Conservation (phyloP, 306 rosid genomes). For the Oxytropis ochrocephala region DNA sequence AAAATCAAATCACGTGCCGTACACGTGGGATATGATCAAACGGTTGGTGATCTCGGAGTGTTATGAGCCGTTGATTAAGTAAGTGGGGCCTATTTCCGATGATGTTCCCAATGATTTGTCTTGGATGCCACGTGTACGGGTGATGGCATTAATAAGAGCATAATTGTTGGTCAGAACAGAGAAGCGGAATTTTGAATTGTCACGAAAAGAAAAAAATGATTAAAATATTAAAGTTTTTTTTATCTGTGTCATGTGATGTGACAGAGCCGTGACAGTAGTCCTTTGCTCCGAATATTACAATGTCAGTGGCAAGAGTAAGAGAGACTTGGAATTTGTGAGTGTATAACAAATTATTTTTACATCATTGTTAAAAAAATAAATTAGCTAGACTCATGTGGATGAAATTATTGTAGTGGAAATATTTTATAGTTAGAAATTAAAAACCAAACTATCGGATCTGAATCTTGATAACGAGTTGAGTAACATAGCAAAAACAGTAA, state of each 20-base stretch:
- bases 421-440: not conserved
- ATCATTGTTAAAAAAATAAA: not conserved
- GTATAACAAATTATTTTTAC: not conserved
- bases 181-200: slow-evolving; percentile 29
- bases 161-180: slow-evolving; percentile 42
- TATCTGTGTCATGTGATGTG: slow-evolving; percentile 41
- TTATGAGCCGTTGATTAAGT: not conserved
- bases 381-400: not conserved
- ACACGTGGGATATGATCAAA: slow-evolving; percentile 4
- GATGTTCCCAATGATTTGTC: slow-evolving; percentile 53
- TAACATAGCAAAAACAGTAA: not conserved
- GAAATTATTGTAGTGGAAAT: not conserved
- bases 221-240: slow-evolving; percentile 26
- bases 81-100: slow-evolving; percentile 34
- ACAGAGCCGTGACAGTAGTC: slow-evolving; percentile 36
- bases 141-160: slow-evolving; percentile 38
- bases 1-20: not conserved
- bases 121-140: slow-evolving; percentile 48
- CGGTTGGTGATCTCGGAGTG: not conserved
- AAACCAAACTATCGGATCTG: not conserved
- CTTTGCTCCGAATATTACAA: slow-evolving; percentile 40
- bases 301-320: slow-evolving; percentile 20
- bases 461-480: not conserved
- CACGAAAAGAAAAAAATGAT: not conserved
- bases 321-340: slow-evolving; percentile 23